Base-by-base conservation (phyloP, 2,329 filamentous ascomycete genomes). In the Beauveria asiatica region DNA sequence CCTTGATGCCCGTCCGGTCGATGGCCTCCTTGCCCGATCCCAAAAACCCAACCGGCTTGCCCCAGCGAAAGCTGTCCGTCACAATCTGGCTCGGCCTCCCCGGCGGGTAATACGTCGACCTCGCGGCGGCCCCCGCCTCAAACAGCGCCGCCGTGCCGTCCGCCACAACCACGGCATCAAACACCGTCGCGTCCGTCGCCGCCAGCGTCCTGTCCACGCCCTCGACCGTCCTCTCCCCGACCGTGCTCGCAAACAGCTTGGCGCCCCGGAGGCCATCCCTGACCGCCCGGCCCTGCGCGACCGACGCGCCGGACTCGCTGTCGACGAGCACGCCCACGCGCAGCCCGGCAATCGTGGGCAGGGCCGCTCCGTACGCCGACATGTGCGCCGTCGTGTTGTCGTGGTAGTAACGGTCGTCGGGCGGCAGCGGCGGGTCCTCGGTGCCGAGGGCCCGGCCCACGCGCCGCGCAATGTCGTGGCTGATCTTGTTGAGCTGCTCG, bases 351-450 rank as follows among this genome's bases (percentile, higher is more conserved):
- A 90, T 78, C 19, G 78, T 84, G 1, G 82, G 77, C 3, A 90
- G 77, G 4, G 78, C 78, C 49, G 74, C 72, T 52, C 79, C 80
- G 60, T 87, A 84, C 42, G 85, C 81, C 57, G 83, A 82, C 45
- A 90, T 75, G 23, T 79, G 79, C 5, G 72, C 73, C 0, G 87
- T 90, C 8, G 73, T 83, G 73, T 90, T 89, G 71, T 83, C 73
- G 70, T 90, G 84, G 73, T 90, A 91, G 74, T 80, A 90, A 0
- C 73, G 84, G 1, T 76, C 65, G 64, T 90, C 86, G 0, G 85
- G 78, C 0, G 73, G 73, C 0, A 85, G 78, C 0, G 73, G 73
- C 0, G 87, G 87, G 0, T 80, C 81, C 0, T 76, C 70, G 56
- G 88, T 65, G 25, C 82, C 84, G n/a, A 90, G 72, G 1, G 81